These are phyloP conservation scores for Simmondsia chinensis DNA, from an alignment of 148 eudicot genomes.

Conservation along the genomic window DNA sequence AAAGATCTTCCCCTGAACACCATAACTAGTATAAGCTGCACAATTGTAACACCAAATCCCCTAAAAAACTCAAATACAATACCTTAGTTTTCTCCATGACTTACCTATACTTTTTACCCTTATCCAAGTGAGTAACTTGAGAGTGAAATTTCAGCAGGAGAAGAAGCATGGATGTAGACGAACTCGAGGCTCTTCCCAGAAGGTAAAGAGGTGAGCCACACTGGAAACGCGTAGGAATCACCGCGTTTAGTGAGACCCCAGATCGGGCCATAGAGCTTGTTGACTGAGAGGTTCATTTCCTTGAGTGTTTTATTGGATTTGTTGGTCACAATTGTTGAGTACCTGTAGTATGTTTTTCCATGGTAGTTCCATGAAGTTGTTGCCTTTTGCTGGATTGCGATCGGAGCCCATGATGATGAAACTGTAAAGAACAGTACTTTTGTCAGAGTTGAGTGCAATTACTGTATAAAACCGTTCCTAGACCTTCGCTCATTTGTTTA, in stretches of 20 bases:
- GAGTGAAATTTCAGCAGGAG: slow-evolving; percentile 55
- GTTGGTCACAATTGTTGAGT: slow-evolving; percentile 67
- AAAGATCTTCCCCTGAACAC: slow-evolving; percentile 8
- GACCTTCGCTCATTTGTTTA: too few relatives aligned
- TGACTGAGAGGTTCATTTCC: slow-evolving; percentile 46
- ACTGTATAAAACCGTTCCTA: too few relatives aligned
- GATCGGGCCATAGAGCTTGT: slow-evolving; percentile 75
- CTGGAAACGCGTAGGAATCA: slow-evolving; percentile 53
- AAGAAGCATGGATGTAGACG: slow-evolving; percentile 67
- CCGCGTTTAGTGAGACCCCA: slow-evolving; percentile 74
- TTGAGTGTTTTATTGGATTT: slow-evolving; percentile 58
- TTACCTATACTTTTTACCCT: slow-evolving; percentile 1
- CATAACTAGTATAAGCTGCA: too few relatives aligned
- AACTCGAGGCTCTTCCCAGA: slow-evolving; percentile 83
- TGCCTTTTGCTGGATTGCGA: slow-evolving; percentile 49
- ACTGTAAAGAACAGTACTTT: slow-evolving; percentile 22
- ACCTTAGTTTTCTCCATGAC: slow-evolving; percentile 5
- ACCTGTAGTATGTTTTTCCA: slow-evolving; percentile 79
- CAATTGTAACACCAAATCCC: slow-evolving; percentile 28
- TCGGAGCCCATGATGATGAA: slow-evolving; percentile 23
- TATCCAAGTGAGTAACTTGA: slow-evolving; percentile 58
- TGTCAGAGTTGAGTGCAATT: too few relatives aligned
- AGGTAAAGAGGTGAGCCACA: slow-evolving; percentile 58
- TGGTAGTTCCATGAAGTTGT: slow-evolving; percentile 55
- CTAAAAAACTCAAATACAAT: slow-evolving; percentile 16